Conservation (phyloP, 1,284 basidiomycete species). For the Cerioporus squamosus region DNA sequence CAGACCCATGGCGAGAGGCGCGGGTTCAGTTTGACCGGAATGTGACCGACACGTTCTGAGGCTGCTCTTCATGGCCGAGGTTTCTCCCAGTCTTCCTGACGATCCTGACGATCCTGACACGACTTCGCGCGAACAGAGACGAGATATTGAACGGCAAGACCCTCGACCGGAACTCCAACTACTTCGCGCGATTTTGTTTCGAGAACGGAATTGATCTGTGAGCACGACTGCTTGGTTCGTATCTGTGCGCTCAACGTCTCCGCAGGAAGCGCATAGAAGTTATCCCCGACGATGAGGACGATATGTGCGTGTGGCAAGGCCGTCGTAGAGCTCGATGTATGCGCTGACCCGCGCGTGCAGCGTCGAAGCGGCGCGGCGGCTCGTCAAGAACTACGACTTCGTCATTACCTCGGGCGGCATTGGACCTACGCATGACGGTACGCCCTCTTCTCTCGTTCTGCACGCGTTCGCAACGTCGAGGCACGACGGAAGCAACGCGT, state of each 20-base stretch:
- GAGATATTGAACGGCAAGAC: conserved; percentile 90
- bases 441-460: conserved; percentile 14
- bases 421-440: conserved; percentile 87
- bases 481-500: too few species aligned
- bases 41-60: too few species aligned
- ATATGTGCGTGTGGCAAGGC: conserved; percentile 67
- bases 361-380: conserved; percentile 81
- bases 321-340: not conserved
- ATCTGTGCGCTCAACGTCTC: too few species aligned
- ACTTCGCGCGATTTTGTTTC: conserved; percentile 87
- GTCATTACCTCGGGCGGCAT: conserved; percentile 89
- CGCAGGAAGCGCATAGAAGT: conserved; percentile 87
- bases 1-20: too few species aligned
- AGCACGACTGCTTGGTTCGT: conserved; percentile 31
- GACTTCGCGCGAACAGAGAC: conserved; percentile 53
- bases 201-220: conserved; percentile 87
- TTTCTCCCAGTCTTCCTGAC: too few species aligned
- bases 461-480: not conserved
- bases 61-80: too few species aligned
- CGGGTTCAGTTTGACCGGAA: too few species aligned
- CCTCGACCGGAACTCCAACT: conserved; percentile 84
- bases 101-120: not conserved
- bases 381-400: conserved; percentile 86
- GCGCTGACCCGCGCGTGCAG: conserved; percentile 41
- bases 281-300: conserved; percentile 87